A percentile compares a stretch with the other conserved stretches of the same genome.
phyloP scores from a whole-genome alignment of 106 monocot species.

The Dendrobium nobile region DNA sequence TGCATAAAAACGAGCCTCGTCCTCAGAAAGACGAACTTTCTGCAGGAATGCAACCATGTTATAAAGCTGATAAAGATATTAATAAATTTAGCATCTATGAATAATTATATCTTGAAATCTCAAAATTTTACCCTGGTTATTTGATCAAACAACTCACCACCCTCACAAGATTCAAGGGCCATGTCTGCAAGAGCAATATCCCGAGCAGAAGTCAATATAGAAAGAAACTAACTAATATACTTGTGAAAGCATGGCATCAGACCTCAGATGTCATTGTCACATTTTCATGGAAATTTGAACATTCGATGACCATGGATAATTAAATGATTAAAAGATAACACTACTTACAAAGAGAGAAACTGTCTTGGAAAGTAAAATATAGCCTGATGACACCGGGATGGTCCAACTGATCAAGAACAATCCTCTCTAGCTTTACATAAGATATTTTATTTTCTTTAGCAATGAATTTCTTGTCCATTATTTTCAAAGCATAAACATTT shows the following conservation, averaged over 20 bases:
- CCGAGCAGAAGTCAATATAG: background rate
- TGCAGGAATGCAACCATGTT: constrained; percentile 24
- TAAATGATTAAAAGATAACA: constrained; percentile 5
- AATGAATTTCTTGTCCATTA: constrained; percentile 99
- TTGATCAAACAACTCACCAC: constrained; percentile 97
- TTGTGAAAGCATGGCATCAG: background rate
- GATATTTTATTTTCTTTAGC: constrained; percentile 97
- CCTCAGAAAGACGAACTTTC: constrained; percentile 82
- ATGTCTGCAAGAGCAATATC: constrained; percentile 48
- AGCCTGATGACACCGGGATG: constrained; percentile 90
- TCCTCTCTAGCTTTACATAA: constrained; percentile 89
- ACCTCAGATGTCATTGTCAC: background rate
- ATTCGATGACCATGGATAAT: background rate
- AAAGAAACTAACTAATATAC: constrained; percentile 1
- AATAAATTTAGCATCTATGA: background rate
- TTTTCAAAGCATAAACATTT: constrained; percentile 87
- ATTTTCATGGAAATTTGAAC: background rate
- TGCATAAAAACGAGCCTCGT: constrained; percentile 94
- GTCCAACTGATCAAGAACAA: constrained; percentile 95
- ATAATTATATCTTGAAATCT: background rate
- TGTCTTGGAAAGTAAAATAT: constrained; percentile 94
- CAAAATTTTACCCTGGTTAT: constrained; percentile 63
- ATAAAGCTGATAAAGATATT: constrained; percentile 4
- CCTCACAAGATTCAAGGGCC: constrained; percentile 99
- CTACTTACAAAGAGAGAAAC: constrained; percentile 82